These are phyloP conservation scores for Plantago major DNA, from an alignment of 257 asterid species.

Conservation along the genomic window DNA sequence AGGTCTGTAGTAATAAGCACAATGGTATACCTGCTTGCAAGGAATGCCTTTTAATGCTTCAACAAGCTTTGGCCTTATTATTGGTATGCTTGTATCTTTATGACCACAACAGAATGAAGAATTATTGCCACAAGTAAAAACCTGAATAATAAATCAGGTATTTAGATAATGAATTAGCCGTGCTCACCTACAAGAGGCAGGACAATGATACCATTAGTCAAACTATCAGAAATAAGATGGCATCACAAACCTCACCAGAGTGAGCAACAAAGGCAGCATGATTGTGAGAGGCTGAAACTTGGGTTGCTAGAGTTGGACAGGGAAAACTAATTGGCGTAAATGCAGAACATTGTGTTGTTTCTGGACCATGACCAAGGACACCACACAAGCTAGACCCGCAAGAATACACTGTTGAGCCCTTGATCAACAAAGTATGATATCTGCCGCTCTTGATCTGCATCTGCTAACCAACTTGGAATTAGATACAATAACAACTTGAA, in stretches of 20 bases:
- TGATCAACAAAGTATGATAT: constrained; percentile 76
- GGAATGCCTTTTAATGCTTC: constrained; percentile 62
- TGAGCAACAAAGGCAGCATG: constrained; percentile 77
- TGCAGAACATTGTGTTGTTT: constrained; percentile 65
- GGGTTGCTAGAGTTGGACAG: constrained; percentile 46
- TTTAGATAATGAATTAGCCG: neutral
- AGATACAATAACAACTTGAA: constrained; percentile 14
- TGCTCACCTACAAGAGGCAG: neutral
- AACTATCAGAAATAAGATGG: neutral
- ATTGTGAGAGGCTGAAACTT: constrained; percentile 79
- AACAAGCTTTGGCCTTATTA: constrained; percentile 72
- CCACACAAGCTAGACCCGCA: constrained; percentile 90
- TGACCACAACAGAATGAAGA: constrained; percentile 85
- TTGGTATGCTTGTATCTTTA: constrained; percentile 59
- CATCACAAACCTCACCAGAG: constrained; percentile 66
- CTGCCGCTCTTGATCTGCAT: constrained; percentile 87
- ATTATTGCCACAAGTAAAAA: constrained; percentile 82
- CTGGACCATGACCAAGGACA: constrained; percentile 89
- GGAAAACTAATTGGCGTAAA: constrained; percentile 68
- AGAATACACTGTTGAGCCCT: constrained; percentile 55
- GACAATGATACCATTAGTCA: neutral
- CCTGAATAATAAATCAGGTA: constrained; percentile 38
- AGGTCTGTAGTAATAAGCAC: neutral
- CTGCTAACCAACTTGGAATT: constrained; percentile 40
- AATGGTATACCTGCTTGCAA: constrained; percentile 59